Base-by-base conservation (phyloP, 768 basidiomycete species). In the Lactifluus volemus region DNA sequence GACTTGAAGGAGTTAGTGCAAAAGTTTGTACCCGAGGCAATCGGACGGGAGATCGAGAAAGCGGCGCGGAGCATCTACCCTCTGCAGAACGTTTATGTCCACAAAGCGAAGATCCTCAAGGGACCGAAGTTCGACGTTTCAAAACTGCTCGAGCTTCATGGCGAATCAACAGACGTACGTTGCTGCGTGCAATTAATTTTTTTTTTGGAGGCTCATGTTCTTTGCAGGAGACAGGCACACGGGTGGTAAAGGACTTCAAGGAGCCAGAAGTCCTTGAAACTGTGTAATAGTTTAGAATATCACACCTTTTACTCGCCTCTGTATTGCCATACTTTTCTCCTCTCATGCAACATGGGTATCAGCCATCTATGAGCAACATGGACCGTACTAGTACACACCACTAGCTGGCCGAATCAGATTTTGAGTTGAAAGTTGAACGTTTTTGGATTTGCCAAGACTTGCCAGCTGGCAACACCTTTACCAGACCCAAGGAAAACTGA, bases 21-120 rank as follows among this genome's bases (percentile, higher is more conserved):
- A 81, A 99, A 99, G 83, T 97, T 99, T 74, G 86, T 98, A 49
- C 96, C 97, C 36, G 97, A 99, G 79, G 92, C 91, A 64, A 98
- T 99, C 70, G 97, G 97, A 68, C 87, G 95, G 68, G 97, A 99
- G 82, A 99, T 99, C 68, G 97, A 99, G 84, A 99, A 99, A 82
- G 88, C 96, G 55, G 82, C 87, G 64, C 82, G 92, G 70, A 89
- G 88, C 75, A 98, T 98, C 79, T 99, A 95, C 81, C 97, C 97
- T 68, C 78, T 99, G 72, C 95, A 98, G 81, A 98, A 98, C 75
- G 95, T 98, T 72, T 96, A 94, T 79, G 84, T 98, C 71, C 89
- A 97, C 78, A 98, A 99, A 81, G 95, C 90, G 69, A 99, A 99
- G 84, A 98, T 99, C 73, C 81, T 99, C 71, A 98, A 98, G 79